Conservation (phyloP, 306 rosid genomes). For the Quercus wislizeni region DNA sequence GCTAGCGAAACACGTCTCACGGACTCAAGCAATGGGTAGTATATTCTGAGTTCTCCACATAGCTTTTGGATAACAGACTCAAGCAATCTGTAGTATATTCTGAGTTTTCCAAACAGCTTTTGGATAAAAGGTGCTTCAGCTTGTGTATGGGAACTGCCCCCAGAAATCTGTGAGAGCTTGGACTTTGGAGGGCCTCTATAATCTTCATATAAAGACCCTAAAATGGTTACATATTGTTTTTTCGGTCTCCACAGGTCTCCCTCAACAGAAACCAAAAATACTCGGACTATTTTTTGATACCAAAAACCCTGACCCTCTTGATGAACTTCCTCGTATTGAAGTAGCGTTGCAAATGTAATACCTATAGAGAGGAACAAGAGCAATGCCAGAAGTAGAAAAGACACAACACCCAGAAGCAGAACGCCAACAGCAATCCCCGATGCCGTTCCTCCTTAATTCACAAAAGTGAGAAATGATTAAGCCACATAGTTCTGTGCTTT, state of each 20-base stretch:
- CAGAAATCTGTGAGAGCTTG: slow-evolving; percentile 56
- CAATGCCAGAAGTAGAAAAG: slow-evolving; percentile 52
- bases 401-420: slow-evolving; percentile 44
- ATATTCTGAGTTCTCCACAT: too few relatives aligned
- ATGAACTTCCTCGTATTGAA: slow-evolving; percentile 93
- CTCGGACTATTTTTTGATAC: slow-evolving; percentile 74
- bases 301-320: slow-evolving; percentile 65
- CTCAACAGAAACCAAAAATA: slow-evolving; percentile 61
- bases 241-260: rapidly evolving
- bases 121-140: slow-evolving; percentile 88
- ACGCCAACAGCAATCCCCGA: slow-evolving; percentile 58
- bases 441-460: slow-evolving; percentile 51
- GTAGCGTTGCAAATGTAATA: slow-evolving; percentile 76
- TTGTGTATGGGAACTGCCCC: slow-evolving; percentile 40
- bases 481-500: background rate
- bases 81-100: slow-evolving; percentile 69
- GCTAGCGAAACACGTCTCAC: slow-evolving; percentile 56
- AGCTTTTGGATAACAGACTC: slow-evolving; percentile 1
- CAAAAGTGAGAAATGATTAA: slow-evolving; percentile 6
- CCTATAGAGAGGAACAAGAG: slow-evolving; percentile 80
- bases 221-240: too few relatives aligned
- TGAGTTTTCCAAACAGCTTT: slow-evolving; percentile 83
- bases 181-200: too few relatives aligned
- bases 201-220: too few relatives aligned
- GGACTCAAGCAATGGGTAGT: slow-evolving; percentile 15